Evolutionary conservation across 257 asterid genomes (phyloP), one percentile per base, ranked within the genome.

Genomic region (Paraleonurus japonicus): DNA sequence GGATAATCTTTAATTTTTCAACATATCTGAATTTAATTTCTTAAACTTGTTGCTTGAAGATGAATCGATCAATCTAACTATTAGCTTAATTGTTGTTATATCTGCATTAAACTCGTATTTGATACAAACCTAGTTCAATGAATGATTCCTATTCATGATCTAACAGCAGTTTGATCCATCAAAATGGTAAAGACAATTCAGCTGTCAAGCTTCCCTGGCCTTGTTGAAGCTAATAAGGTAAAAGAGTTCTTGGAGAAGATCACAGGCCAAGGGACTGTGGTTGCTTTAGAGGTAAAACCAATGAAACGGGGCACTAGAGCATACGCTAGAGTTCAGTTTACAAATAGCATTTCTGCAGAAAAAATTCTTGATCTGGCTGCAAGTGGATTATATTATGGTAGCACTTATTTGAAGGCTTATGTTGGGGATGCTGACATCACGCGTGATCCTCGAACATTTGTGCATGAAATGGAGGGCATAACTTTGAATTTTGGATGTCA

Each of bases 321-420:
- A 57, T 85, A 73, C 55, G 97, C 97, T 4, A 84, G 19, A 58
- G 97, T 94, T 35, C 97, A 94, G 74, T 94, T 91, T 59, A 71
- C 51, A 10, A 22, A 63, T 19, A 37, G n/a, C 68, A 16, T 0
- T 10, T 32, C 60, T 30, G 92, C 88, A 0, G 83, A 80, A 5
- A 27, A 0, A 0, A 84, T 88, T 59, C 75, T 88, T 33, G 5
- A 26, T 13, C 15, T 53, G 82, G 85, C 91, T 7, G 59, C 8
- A 1, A 4, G 0, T 4, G 37, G 81, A 30, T 80, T 92, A 7
- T 71, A 88, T 61, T 92, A 63, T 75, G 89, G 80, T 2, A 0
- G 61, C 20, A 88, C 96, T 57, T 86, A 85, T 74, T 76, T 92
- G 83, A 78, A 41, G 79, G 92, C 89, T 60, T 39, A 76, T 80